phyloP scores from a whole-genome alignment of 352 stramenopile species.

The Discostella stelligera region DNA sequence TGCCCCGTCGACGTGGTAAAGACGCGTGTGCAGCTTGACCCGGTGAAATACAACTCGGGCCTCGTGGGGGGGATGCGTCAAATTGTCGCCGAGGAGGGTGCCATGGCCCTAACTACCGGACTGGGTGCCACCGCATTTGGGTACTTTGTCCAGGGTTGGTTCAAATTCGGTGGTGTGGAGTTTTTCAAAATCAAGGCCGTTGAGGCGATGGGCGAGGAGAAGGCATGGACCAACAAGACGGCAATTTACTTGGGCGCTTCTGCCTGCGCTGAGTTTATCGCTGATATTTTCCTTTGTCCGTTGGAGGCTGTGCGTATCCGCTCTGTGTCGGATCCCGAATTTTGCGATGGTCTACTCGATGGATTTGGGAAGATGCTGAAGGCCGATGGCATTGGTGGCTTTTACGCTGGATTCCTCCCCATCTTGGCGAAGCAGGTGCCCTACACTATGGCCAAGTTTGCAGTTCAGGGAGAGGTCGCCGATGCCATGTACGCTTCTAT shows the following conservation, averaged over 20 bases:
- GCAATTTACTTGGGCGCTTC: slow-evolving; percentile 84
- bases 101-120: slow-evolving; percentile 82
- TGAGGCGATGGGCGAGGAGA: slow-evolving; percentile 77
- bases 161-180: slow-evolving; percentile 88
- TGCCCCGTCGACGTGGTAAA: slow-evolving; percentile 87
- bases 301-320: slow-evolving; percentile 86
- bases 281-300: slow-evolving; percentile 87
- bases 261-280: slow-evolving; percentile 84
- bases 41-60: slow-evolving; percentile 85
- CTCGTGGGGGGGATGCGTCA: slow-evolving; percentile 84
- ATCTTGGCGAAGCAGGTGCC: slow-evolving; percentile 89
- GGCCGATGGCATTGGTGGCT: slow-evolving; percentile 83
- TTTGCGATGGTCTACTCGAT: slow-evolving; percentile 75
- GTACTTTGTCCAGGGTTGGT: slow-evolving; percentile 88
- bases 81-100: slow-evolving; percentile 82
- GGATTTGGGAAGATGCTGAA: slow-evolving; percentile 83
- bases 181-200: slow-evolving; percentile 86
- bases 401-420: slow-evolving; percentile 85
- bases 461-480: slow-evolving; percentile 87
- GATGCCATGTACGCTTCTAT: slow-evolving; percentile 82
- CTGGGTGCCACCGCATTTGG: slow-evolving; percentile 83
- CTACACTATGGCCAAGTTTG: slow-evolving; percentile 99
- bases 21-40: slow-evolving; percentile 85
- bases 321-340: slow-evolving; percentile 84
- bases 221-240: slow-evolving; percentile 82